Base-by-base conservation (phyloP, 225 moss, liverwort and hornwort species). In the Marchantia polymorpha region DNA sequence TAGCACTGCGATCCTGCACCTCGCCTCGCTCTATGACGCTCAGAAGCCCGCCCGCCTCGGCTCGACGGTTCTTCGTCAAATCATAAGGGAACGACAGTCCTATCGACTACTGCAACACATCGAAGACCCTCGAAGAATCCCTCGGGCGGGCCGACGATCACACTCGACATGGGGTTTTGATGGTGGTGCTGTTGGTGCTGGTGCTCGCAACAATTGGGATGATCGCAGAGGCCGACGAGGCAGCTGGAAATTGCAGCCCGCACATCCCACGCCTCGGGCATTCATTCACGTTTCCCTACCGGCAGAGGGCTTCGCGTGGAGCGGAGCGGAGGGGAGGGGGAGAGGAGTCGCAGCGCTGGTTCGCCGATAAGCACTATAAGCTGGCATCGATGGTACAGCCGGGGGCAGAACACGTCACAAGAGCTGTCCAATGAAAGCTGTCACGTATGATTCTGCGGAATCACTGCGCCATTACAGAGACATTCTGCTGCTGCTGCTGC, bases 391-490 rank as follows among this genome's bases (percentile, higher is more conserved):
- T 67, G 30, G 29, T 31, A 23, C 30, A 31, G 3, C 13, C 27
- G 30, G 25, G 27, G 31, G 67, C 31, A 1, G 67, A 67, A 67
- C 67, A 31, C 67, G 26, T 67, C 67, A 67, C 30, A 29, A 31
- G 23, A 67, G 67, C 67, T 67, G 67, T 30, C 67, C 67, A 67
- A 67, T 67, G 67, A 67, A 31, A 67, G 29, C 67, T 67, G 29
- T 67, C 31, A 19, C 12, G 15, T 67, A 2, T 31, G 67, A 67
- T 67, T 67, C 67, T 67, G 67, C 25, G 67, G 67, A 67, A 67
- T 67, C 27, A 31, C 12, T 29, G 67, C 39, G 61, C 29, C 31
- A 65, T 31, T 31, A 67, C 29, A 29, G 29, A 29, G 56, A 13
- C 29, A 31, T 67, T 29, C 30, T 11, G 23, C 30, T 31, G n/a